phyloP scores from a whole-genome alignment of 2,329 filamentous ascomycete species.

The Chrysosporium keratinophilum region DNA sequence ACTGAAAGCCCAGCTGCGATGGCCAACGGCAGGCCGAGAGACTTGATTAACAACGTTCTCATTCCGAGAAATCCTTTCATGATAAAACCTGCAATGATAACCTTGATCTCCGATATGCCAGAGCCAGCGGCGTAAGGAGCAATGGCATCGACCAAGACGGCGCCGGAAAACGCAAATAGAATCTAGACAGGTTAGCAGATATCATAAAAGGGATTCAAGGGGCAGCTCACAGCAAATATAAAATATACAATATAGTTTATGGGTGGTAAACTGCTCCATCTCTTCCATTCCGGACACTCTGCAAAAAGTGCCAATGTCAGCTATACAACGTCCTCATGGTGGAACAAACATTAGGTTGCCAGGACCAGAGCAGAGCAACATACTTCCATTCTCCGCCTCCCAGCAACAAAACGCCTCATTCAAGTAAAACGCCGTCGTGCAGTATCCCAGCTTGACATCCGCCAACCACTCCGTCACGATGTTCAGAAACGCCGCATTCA shows the following conservation, averaged over 20 bases:
- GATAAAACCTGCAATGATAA: constrained; percentile 95
- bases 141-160: constrained; percentile 76
- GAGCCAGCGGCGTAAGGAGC: constrained; percentile 94
- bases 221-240: constrained; percentile 57
- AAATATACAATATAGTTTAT: constrained; percentile 85
- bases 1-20: constrained; percentile 92
- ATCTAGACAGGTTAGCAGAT: constrained; percentile 39
- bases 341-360: not conserved
- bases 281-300: constrained; percentile 81
- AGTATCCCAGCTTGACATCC: constrained; percentile 93
- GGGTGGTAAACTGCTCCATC: constrained; percentile 68
- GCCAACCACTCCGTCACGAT: constrained; percentile 95
- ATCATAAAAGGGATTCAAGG: not conserved
- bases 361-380: too few species aligned
- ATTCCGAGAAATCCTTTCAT: constrained; percentile 97
- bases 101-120: constrained; percentile 98
- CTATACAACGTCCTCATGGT: not conserved
- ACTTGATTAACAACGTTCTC: constrained; percentile 90
- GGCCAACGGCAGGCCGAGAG: constrained; percentile 75
- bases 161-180: constrained; percentile 70
- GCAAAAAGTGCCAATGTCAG: constrained; percentile 7
- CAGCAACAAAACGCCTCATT: constrained; percentile 98
- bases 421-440: constrained; percentile 87
- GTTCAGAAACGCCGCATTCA: constrained; percentile 87
- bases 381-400: constrained; percentile 72